These are phyloP conservation scores for Alectoria sarmentosa DNA, from an alignment of 495 filamentous ascomycete genomes.

Conservation along the genomic window DNA sequence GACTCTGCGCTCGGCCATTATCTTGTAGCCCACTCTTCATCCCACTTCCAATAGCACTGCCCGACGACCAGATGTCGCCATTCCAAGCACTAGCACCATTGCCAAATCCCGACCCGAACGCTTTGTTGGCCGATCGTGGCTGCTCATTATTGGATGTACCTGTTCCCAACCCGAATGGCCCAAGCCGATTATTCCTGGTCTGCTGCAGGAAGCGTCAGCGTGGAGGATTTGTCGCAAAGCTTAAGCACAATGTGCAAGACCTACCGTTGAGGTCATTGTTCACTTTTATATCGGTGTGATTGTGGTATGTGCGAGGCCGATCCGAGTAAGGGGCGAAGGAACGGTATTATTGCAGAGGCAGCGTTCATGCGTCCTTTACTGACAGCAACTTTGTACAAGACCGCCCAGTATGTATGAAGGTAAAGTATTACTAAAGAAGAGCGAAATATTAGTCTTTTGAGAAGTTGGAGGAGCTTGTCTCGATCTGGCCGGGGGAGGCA, in stretches of 20 bases:
- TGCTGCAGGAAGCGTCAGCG: conserved; percentile 19
- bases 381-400: conserved; percentile 6
- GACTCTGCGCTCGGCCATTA: conserved; percentile 22
- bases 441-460: conserved; percentile 13
- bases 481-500: background rate
- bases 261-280: conserved; percentile 27
- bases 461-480: background rate
- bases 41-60: conserved; percentile 44
- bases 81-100: conserved; percentile 46
- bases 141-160: conserved; percentile 36
- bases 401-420: conserved; percentile 9
- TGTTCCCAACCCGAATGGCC: conserved; percentile 37
- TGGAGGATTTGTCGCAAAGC: background rate
- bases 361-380: conserved; percentile 7
- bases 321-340: background rate
- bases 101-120: conserved; percentile 40
- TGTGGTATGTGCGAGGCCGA: conserved; percentile 7
- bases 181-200: conserved; percentile 28
- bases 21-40: conserved; percentile 39
- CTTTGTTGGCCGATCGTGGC: conserved; percentile 32
- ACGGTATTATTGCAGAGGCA: conserved; percentile 6
- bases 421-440: conserved; percentile 10
- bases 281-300: background rate
- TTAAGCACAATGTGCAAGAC: background rate
- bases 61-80: conserved; percentile 50